phyloP scores from a whole-genome alignment of 2,329 filamentous ascomycete species.

The Beauveria varroae region DNA sequence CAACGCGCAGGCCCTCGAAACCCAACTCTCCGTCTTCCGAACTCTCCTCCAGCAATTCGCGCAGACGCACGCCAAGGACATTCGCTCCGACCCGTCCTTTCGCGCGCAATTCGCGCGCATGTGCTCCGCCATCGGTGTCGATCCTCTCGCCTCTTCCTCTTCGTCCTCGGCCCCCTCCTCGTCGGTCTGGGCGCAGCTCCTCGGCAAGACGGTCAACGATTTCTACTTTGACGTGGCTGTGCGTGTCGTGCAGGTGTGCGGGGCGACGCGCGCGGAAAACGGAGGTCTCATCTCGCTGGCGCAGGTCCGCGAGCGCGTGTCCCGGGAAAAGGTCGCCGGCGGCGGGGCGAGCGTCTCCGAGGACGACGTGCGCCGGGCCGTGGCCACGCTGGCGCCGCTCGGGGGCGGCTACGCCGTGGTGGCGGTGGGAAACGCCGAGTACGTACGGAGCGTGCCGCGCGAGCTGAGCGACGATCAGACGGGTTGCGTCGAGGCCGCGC shows the following conservation, averaged over 20 bases:
- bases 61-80: conserved; percentile 88
- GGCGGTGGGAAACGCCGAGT: conserved; percentile 72
- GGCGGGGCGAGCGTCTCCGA: conserved; percentile 68
- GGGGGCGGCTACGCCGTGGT: conserved; percentile 83
- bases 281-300: conserved; percentile 81
- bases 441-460: conserved; percentile 88
- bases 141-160: conserved; percentile 64
- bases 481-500: conserved; percentile 82
- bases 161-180: conserved; percentile 30
- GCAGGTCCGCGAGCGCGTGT: conserved; percentile 72
- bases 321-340: conserved; percentile 60
- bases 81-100: conserved; percentile 90
- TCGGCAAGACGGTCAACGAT: conserved; percentile 88
- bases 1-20: conserved; percentile 80
- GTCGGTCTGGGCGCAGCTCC: conserved; percentile 86
- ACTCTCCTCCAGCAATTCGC: conserved; percentile 93
- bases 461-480: conserved; percentile 94
- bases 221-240: conserved; percentile 98
- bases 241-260: conserved; percentile 88
- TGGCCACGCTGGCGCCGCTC: conserved; percentile 78
- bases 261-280: conserved; percentile 80
- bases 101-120: conserved; percentile 96
- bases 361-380: conserved; percentile 86
- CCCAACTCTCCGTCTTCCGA: conserved; percentile 93
- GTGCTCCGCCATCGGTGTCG: conserved; percentile 94